A percentile compares a stretch with the other conserved stretches of the same genome.
Evolutionary conservation across 148 eudicot species (phyloP).

Genomic region (Chenopodium formosanum): DNA sequence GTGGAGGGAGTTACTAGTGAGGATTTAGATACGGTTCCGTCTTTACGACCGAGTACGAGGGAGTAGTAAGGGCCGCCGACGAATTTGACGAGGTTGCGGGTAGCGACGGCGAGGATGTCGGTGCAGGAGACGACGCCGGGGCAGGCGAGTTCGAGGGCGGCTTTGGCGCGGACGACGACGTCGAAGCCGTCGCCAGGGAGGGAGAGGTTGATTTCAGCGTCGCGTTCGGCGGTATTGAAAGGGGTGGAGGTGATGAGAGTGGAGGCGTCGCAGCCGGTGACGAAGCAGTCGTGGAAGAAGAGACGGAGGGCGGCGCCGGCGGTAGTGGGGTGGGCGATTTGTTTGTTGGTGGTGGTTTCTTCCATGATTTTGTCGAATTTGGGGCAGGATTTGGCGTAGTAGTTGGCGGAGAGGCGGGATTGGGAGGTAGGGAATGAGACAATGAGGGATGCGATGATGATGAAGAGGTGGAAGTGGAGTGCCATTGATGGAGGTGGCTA

Average conservation of each 20-base stretch:
- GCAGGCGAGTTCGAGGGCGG: slow-evolving; percentile 51
- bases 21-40: slow-evolving; percentile 30
- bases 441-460: not conserved
- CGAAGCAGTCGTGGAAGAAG: slow-evolving; percentile 55
- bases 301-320: slow-evolving; percentile 53
- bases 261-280: slow-evolving; percentile 55
- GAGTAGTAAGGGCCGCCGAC: slow-evolving; percentile 48
- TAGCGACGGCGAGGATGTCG: slow-evolving; percentile 50
- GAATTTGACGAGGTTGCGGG: slow-evolving; percentile 48
- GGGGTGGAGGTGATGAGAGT: slow-evolving; percentile 44
- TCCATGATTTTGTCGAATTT: slow-evolving; percentile 36
- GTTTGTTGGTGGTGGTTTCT: slow-evolving; percentile 49
- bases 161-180: slow-evolving; percentile 46
- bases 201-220: slow-evolving; percentile 58
- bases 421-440: slow-evolving; percentile 15
- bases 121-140: slow-evolving; percentile 52
- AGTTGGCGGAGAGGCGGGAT: slow-evolving; percentile 27
- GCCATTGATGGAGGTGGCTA: not conserved
- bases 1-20: slow-evolving; percentile 2
- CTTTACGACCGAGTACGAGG: slow-evolving; percentile 38
- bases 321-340: slow-evolving; percentile 47
- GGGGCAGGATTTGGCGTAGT: slow-evolving; percentile 49
- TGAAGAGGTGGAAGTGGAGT: slow-evolving; percentile 2
- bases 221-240: slow-evolving; percentile 43
- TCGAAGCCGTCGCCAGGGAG: slow-evolving; percentile 67